phyloP scores from a whole-genome alignment of 1,284 basidiomycete species.

The Cryptococcus deneoformans region DNA sequence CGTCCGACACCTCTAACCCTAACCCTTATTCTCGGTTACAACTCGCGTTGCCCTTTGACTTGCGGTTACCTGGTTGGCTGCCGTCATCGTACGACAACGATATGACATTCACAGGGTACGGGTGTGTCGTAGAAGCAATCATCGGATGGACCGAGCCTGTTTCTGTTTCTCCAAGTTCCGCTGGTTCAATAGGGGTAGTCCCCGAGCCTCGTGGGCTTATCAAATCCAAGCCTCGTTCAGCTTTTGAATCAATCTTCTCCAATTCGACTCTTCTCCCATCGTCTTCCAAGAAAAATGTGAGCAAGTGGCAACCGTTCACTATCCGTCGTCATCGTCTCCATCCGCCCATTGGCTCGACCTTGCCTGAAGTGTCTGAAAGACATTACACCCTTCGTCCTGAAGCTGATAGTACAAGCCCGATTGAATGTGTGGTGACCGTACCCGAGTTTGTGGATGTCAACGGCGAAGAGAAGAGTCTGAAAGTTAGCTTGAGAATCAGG shows the following conservation, averaged over 20 bases:
- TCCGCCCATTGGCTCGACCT: constrained; percentile 7
- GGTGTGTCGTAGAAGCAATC: constrained; percentile 22
- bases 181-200: neutral
- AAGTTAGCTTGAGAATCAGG: constrained; percentile 35
- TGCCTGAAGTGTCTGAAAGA: constrained; percentile 12
- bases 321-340: constrained; percentile 39
- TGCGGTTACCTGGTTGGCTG: constrained; percentile 47
- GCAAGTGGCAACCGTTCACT: constrained; percentile 20
- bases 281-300: constrained; percentile 2
- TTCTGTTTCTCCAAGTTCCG: neutral
- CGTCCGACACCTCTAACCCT: constrained; percentile 8
- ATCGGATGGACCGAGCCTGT: constrained; percentile 30
- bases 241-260: constrained; percentile 13
- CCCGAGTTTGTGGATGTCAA: constrained; percentile 46
- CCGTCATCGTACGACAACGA: constrained; percentile 31
- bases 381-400: constrained; percentile 29
- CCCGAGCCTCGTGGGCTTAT: neutral
- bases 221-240: constrained; percentile 4
- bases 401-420: constrained; percentile 19
- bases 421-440: constrained; percentile 41
- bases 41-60: constrained; percentile 41
- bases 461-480: constrained; percentile 30
- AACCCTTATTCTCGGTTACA: constrained; percentile 9
- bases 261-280: constrained; percentile 13
- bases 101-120: constrained; percentile 32